Evolutionary conservation across 2,329 filamentous ascomycete species (phyloP), one percentile per base, ranked within the genome.

Genomic region (Beauveria sp.): DNA sequence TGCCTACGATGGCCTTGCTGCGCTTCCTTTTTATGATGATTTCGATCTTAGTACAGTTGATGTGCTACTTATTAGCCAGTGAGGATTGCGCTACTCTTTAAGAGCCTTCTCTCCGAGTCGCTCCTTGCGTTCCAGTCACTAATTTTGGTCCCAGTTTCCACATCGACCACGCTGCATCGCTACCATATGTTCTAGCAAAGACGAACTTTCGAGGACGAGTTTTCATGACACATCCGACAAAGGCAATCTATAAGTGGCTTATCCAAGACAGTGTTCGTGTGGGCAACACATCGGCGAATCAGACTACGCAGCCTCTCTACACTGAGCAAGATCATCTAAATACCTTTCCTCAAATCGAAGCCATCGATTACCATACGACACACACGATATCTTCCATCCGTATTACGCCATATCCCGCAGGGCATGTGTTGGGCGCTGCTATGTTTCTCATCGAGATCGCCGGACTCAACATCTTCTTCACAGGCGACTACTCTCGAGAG

Each of bases 161-260:
- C 75, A 83, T 97, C 72, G 94, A 99, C 71, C 94, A 99, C 78
- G 94, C 94, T n/a, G 93, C 93, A 18, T 96, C 93, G n/a, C 80
- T 99, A 52, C 94, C 94, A 50, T 99, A 97, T 73, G 94, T 99
- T 63, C 84, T 99, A 66, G 90, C 93, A 66, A 99, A 99, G 79
- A 97, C 94, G 43, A 97, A 97, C 74, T 99, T 99, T 79, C 89
- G 90, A 66, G 94, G 94, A 54, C 87, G 92, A 24, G 93, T 97
- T 63, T 97, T 97, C 79, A 99, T 97, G 93, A 99, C 94, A 56
- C 94, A 99, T 79, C 92, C 94, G 2, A 99, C 94, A 52, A 97
- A 99, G 75, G 94, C 94, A 68, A 99, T 99, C 72, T 99, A 99
- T 83, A 97, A 97, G 77, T 97, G 94, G 93, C 85, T 97, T 56